Base-by-base conservation (phyloP, 1,284 basidiomycete genomes). In the Fomes fomentarius region DNA sequence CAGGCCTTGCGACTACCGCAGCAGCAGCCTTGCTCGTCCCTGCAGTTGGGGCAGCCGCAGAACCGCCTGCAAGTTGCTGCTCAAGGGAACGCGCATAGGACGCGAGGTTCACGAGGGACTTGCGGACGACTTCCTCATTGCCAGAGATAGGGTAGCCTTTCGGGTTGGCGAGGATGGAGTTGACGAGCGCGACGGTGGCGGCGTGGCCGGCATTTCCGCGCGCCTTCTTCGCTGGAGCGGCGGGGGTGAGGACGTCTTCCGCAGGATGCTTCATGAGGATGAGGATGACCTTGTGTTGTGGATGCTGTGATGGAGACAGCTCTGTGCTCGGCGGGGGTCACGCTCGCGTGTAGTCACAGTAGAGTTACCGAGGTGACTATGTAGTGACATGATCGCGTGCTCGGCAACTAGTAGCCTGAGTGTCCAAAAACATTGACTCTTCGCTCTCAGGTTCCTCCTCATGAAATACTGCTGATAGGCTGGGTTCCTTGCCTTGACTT, bases 41-140 rank as follows among this genome's bases (percentile, higher is more conserved):
- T 4, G 56, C 44, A 21, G 43, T 50, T 1, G 50, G 47, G 4
- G 47, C 57, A 24, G 37, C 44, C 17, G 50, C 50, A n/a, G n/a
- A n/a, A n/a, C n/a, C n/a, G 6, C 53, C 54, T 0, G 54, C 53
- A 37, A 60, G 24, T 22, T 53, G 42, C 43, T 66, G 68, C 56
- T 83, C 79, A 19, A 84, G 67, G 52, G 67, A 64, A 30, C 72
- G 73, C 30, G 73, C 76, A 59, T 83, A 83, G 48, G 70, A 63
- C 0, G 79, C 79, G 31, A 84, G 70, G 19, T 72, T 58, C 15
- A 76, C 67, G 4, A 73, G 53, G 26, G 66, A 61, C 51, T 63
- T 61, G 30, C 73, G 69, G 19, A 75, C 60, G 4, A 54, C 69
- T 7, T 66, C 69, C 21, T 66, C 66, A 44, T 70, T 72, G 12